phyloP scores from a whole-genome alignment of 202 grass and related monocot genomes.

The Musa balbisiana region DNA sequence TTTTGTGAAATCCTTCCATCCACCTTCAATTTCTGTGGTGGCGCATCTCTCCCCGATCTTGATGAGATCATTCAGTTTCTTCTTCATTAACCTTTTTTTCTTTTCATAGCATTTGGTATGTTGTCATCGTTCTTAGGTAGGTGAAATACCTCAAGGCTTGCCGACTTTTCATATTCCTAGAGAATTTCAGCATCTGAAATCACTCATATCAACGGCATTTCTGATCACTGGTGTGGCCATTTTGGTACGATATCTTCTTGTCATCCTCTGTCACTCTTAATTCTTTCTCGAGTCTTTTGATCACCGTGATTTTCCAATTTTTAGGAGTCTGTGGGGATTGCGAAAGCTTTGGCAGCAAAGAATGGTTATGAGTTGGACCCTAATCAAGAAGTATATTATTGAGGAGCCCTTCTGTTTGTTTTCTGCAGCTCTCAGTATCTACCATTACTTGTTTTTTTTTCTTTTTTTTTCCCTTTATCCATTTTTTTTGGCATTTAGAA shows the following conservation, averaged over 20 bases:
- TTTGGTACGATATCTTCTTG: slow-evolving; percentile 39
- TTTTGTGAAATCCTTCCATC: slow-evolving; percentile 86
- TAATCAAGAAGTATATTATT: slow-evolving; percentile 63
- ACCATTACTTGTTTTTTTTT: too few relatives aligned
- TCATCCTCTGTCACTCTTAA: background rate
- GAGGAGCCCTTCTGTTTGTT: background rate
- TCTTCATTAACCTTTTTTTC: too few relatives aligned
- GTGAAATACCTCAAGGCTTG: slow-evolving; percentile 97
- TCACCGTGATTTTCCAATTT: too few relatives aligned
- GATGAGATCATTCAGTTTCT: too few relatives aligned
- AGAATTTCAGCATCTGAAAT: slow-evolving; percentile 66
- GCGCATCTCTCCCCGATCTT: background rate
- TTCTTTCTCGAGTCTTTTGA: background rate
- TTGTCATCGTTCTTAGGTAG: slow-evolving; percentile 42
- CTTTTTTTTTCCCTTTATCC: too few relatives aligned
- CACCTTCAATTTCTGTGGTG: slow-evolving; percentile 80
- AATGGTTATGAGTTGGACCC: slow-evolving; percentile 96
- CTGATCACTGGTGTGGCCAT: slow-evolving; percentile 98
- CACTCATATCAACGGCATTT: slow-evolving; percentile 69
- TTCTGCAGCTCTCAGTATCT: too few relatives aligned
- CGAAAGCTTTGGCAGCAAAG: slow-evolving; percentile 96
- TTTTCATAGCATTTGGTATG: too few relatives aligned
- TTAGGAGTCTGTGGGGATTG: slow-evolving; percentile 97
- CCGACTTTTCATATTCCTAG: slow-evolving; percentile 69
- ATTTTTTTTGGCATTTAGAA: too few relatives aligned